Base-by-base conservation (phyloP, 306 rosid species). In the Rubus idaeus region DNA sequence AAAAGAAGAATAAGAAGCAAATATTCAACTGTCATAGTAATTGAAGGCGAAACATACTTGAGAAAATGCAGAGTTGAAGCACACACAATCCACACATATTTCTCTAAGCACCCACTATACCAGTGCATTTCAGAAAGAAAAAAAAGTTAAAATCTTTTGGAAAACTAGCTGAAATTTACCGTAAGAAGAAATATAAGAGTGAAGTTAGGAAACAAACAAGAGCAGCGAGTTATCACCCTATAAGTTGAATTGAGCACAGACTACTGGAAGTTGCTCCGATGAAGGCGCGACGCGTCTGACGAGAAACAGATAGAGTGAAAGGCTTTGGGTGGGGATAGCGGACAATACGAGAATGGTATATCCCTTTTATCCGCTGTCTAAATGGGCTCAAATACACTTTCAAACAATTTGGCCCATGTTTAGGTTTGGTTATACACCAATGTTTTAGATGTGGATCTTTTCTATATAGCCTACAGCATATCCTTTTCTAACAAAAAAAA, bases 221-320 rank as follows among this genome's bases (percentile, higher is more conserved):
- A 64, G 69, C 1, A 16, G 83, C 44, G 66, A 56, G 46, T 14
- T 17, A 14, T 45, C 9, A 74, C 83, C 46, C 30, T 21, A 68
- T 16, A 41, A 60, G 64, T 47, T 79, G 40, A 26, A 58, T 47
- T 79, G 40, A 26, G 68, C 37, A 13, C 66, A 63, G 68, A 8
- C 0, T 53, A 44, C 17, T 0, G 20, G 35, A 66, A 55, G 41
- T 10, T 44, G 3, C 14, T 4, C 47, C 57, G 73, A 30, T 30
- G 39, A 35, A 13, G 66, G 21, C 18, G 16, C 17, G 51, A 68
- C n/a, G 67, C 14, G 51, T 51, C 30, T 14, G 61, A 39, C 20
- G 64, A 60, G 20, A 6, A 57, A 26, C 45, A 17, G 51, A 23
- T 23, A 60, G n/a, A 30, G 75, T 71, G n/a, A 21, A 23, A 35